Percentiles rank a stretch among this genome's conserved stretches.
Evolutionary conservation across 108 stramenopile species (phyloP).

Genomic region (Mediolabrus comicus): DNA sequence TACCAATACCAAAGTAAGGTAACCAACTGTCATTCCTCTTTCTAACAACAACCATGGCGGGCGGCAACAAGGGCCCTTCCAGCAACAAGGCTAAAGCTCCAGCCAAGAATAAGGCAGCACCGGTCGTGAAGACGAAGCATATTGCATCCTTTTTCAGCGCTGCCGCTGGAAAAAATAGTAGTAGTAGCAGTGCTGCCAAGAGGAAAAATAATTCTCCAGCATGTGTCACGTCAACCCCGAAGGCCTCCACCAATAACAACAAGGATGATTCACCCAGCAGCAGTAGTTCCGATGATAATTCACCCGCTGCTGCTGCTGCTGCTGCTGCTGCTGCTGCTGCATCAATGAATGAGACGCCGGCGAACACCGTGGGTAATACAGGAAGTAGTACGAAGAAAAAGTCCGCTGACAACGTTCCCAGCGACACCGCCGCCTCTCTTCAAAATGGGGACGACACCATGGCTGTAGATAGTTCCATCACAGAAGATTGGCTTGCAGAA

Average conservation of each 20-base stretch:
- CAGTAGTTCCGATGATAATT: neutral
- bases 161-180: neutral
- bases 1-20: too few species aligned
- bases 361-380: too few species aligned
- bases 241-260: neutral
- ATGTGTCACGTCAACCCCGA: neutral
- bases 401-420: too few species aligned
- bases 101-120: neutral
- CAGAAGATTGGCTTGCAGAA: too few species aligned
- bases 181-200: neutral
- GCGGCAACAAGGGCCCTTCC: neutral
- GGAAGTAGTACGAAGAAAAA: too few species aligned
- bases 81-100: neutral
- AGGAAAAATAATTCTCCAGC: neutral
- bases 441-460: too few species aligned
- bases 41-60: neutral
- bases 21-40: too few species aligned
- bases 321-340: too few species aligned
- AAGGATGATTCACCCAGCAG: too few species aligned
- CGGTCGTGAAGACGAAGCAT: neutral
- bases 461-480: too few species aligned
- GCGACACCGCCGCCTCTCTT: too few species aligned
- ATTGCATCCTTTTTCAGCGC: conserved; percentile 9
- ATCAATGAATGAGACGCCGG: neutral
- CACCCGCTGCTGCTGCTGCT: neutral